Evolutionary conservation across 2,329 filamentous ascomycete species (phyloP).

Genomic region (Penicillium nordicum): DNA sequence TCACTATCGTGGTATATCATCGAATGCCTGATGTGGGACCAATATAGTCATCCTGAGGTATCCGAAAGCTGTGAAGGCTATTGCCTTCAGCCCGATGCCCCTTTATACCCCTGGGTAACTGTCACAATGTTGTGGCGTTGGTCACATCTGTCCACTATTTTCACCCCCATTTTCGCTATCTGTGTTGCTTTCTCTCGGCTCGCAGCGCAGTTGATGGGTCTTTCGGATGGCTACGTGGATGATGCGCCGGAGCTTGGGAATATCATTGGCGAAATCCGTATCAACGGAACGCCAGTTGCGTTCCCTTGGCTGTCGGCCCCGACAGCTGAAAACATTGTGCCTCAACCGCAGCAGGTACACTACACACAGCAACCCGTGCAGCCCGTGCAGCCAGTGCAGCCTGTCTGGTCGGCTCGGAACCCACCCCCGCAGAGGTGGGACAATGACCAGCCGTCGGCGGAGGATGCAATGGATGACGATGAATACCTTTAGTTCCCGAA

Average conservation of each 20-base stretch:
- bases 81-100: constrained; percentile 51
- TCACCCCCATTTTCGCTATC: constrained; percentile 32
- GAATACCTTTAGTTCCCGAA: constrained; percentile 24
- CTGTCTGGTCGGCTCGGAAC: constrained; percentile 16
- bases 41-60: constrained; percentile 52
- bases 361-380: constrained; percentile 7
- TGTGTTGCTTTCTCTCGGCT: constrained; percentile 31
- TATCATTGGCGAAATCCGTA: constrained; percentile 29
- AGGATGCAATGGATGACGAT: constrained; percentile 31
- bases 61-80: constrained; percentile 49
- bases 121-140: constrained; percentile 53
- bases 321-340: constrained; percentile 12
- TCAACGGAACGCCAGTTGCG: constrained; percentile 28
- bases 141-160: constrained; percentile 36
- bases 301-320: constrained; percentile 21
- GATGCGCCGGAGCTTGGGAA: constrained; percentile 22
- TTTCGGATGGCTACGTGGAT: constrained; percentile 45
- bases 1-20: constrained; percentile 49
- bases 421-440: constrained; percentile 8
- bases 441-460: constrained; percentile 17
- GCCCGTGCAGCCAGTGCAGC: neutral
- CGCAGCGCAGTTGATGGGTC: constrained; percentile 35
- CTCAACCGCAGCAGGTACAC: neutral
- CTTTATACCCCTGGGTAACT: constrained; percentile 54
- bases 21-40: constrained; percentile 49